Evolutionary conservation across 257 asterid species (phyloP).

Genomic region (Solanum dulcamara): DNA sequence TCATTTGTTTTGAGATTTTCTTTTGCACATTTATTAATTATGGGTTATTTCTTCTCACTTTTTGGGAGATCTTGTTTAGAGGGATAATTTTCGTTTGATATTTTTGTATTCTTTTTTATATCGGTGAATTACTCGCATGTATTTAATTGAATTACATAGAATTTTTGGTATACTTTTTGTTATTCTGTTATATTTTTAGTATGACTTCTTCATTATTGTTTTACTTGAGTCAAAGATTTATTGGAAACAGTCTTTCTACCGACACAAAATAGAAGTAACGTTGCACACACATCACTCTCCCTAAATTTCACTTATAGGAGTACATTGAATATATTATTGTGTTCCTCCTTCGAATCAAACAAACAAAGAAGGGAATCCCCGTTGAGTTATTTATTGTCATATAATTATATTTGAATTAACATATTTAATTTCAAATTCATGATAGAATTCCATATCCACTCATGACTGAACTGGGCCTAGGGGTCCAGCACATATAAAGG

Average conservation of each 20-base stretch:
- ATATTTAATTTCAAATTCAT: not conserved
- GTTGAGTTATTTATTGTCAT: no score
- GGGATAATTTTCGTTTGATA: not conserved
- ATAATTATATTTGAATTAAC: not conserved
- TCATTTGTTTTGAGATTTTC: not conserved
- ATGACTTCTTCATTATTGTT: no score
- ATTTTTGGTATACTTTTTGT: not conserved
- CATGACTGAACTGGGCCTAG: not conserved
- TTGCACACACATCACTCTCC: not conserved
- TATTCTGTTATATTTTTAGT: not conserved
- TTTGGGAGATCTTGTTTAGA: not conserved
- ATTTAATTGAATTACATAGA: not conserved
- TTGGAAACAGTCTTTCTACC: not conserved
- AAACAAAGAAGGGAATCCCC: no score
- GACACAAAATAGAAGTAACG: accelerated
- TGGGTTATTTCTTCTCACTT: not conserved
- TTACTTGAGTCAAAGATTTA: not conserved
- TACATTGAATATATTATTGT: not conserved
- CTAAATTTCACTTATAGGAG: no score
- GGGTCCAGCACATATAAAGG: not conserved
- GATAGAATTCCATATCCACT: not conserved
- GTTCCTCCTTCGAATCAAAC: no score
- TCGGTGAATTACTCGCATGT: not conserved
- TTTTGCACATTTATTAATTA: not conserved
- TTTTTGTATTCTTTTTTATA: not conserved